A percentile compares a stretch with the other conserved stretches of the same genome.
These are phyloP conservation scores for Phyllostachys edulis DNA, from an alignment of 176 grass and related monocot species.

Conservation along the genomic window DNA sequence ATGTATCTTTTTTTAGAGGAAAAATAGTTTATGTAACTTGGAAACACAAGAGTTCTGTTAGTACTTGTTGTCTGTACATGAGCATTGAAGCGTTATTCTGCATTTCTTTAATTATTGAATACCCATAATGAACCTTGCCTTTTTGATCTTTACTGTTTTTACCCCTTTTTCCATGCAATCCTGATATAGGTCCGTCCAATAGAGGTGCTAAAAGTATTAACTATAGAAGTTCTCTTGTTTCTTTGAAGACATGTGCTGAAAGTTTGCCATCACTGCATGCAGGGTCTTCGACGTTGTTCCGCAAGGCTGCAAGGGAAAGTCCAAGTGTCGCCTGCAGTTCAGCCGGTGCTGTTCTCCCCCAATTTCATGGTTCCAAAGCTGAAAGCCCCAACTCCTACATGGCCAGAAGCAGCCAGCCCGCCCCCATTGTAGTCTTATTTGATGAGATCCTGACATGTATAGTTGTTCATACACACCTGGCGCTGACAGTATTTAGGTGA, in stretches of 20 bases:
- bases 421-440: background rate
- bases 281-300: slow-evolving; percentile 33
- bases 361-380: slow-evolving; percentile 59
- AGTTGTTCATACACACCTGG: slow-evolving; percentile 17
- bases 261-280: background rate
- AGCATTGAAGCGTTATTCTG: background rate
- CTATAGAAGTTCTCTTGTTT: background rate
- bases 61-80: background rate
- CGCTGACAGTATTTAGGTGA: background rate
- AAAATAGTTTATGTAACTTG: background rate
- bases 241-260: background rate
- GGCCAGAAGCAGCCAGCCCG: background rate
- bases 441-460: background rate
- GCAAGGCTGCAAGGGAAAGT: slow-evolving; percentile 17
- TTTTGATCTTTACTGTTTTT: background rate
- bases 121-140: background rate
- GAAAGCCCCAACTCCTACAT: slow-evolving; percentile 22
- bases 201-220: background rate
- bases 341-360: slow-evolving; percentile 49
- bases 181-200: background rate
- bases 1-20: background rate
- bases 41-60: background rate
- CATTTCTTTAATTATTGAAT: background rate
- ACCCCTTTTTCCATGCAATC: background rate
- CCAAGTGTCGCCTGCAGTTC: background rate